Base-by-base conservation (phyloP, 106 monocot species). In the Amphibolis antarctica region DNA sequence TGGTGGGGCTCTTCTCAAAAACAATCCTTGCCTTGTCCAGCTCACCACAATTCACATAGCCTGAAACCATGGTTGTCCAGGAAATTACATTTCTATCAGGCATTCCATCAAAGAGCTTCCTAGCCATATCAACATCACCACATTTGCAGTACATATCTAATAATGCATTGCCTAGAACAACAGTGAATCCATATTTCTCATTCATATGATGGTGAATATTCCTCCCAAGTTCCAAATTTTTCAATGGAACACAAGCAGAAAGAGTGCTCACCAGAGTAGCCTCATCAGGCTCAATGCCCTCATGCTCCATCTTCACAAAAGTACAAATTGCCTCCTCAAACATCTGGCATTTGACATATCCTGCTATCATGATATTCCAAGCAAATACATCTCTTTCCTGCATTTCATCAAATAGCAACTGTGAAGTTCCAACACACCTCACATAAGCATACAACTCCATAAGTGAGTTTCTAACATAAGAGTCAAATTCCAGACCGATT, bases 61-160 rank as follows among this genome's bases (percentile, higher is more conserved):
- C 88, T 0, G 77, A 72, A 47, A 81, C 49, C 84, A 93, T 88
- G 0, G 80, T 78, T 58, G 88, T 93, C 81, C 84, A 88, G 10
- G 75, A 26, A 65, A 82, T 66, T 18, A 80, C 72, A 74, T 93
- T 88, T 59, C 71, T 82, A 1, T 44, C 53, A 52, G 27, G 25
- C 28, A 75, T 78, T 74, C 60, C 80, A 66, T 93, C 82, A 49
- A 93, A 93, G 82, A 93, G 11, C 15, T 14, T 36, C 25, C 85
- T 80, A 31, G 85, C 85, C 1, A n/a, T 24, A 7, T 5, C 10
- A 29, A 74, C 14, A 18, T 30, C 31, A 11, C 72, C 59, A 43
- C 84, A 85, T 50, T 54, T 18, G 0, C 67, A 81, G 69, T 92
- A 85, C 48, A 60, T 49, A 14, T 49, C 77, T 42, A 78, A 64